A percentile compares a stretch with the other conserved stretches of the same genome.
Conservation (phyloP, 106 monocot species). For the Dendrobium huoshanense region DNA sequence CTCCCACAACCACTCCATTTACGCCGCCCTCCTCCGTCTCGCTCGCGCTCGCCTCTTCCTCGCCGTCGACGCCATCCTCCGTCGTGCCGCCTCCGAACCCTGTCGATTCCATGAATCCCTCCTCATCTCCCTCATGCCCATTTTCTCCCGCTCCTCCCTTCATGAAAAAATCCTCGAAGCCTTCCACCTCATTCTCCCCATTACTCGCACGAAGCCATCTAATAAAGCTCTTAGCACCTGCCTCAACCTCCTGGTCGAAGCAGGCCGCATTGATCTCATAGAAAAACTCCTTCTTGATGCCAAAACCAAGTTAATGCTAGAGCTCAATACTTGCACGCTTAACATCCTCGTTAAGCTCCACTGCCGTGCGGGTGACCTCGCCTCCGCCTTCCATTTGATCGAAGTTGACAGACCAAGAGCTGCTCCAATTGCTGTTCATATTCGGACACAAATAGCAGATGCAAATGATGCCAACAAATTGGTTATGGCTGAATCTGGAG, state of each 20-base stretch:
- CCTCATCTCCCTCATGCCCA: conserved; percentile 56
- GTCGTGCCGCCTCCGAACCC: conserved; percentile 41
- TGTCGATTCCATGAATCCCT: conserved; percentile 58
- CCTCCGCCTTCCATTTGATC: conserved; percentile 36
- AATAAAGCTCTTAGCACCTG: conserved; percentile 52
- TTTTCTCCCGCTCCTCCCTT: conserved; percentile 33
- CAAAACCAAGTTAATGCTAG: conserved; percentile 9
- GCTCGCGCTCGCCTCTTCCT: conserved; percentile 37
- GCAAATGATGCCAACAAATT: conserved; percentile 53
- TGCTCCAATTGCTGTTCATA: conserved; percentile 42
- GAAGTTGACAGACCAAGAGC: conserved; percentile 60
- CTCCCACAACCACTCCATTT: conserved; percentile 72
- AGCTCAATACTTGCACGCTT: conserved; percentile 50
- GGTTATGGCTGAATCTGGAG: conserved; percentile 61
- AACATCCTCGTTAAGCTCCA: conserved; percentile 78
- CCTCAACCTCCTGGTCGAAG: conserved; percentile 52
- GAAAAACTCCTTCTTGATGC: conserved; percentile 28
- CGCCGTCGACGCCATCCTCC: conserved; percentile 54
- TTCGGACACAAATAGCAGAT: conserved; percentile 47
- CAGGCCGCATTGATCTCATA: conserved; percentile 44
- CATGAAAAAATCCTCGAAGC: conserved; percentile 20
- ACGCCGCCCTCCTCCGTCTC: conserved; percentile 58
- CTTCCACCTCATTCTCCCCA: conserved; percentile 45
- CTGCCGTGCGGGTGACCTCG: conserved; percentile 30
- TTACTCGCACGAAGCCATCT: conserved; percentile 59